Conservation (phyloP, 768 basidiomycete genomes). For the Mrakia gelida region DNA sequence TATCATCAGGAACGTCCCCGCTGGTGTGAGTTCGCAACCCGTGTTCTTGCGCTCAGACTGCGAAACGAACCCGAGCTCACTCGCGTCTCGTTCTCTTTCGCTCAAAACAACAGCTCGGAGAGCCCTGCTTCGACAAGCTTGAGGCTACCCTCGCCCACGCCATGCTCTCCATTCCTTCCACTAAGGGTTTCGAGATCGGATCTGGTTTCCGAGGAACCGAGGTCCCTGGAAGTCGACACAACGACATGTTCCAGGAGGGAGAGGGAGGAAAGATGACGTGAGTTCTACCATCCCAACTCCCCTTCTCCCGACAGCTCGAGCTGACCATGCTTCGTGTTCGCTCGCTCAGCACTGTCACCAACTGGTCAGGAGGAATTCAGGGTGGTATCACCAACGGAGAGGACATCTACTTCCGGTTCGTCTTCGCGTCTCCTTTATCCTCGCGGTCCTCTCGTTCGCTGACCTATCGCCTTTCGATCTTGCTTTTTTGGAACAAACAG, state of each 20-base stretch:
- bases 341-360: conserved; percentile 62
- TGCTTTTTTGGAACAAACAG: conserved; percentile 46
- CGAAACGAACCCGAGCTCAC: neutral
- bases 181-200: conserved; percentile 96
- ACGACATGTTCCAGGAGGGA: conserved; percentile 72
- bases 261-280: conserved; percentile 60
- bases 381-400: conserved; percentile 98
- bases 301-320: neutral
- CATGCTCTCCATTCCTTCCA: conserved; percentile 98
- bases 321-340: neutral
- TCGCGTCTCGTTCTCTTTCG: neutral
- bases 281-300: neutral
- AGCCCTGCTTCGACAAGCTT: conserved; percentile 98
- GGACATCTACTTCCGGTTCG: conserved; percentile 91
- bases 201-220: conserved; percentile 94
- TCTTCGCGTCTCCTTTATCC: conserved; percentile 5
- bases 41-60: neutral
- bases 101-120: conserved; percentile 62
- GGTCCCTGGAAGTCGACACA: conserved; percentile 87
- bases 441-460: neutral
- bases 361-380: conserved; percentile 96
- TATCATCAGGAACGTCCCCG: conserved; percentile 82
- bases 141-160: conserved; percentile 93
- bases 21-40: conserved; percentile 50
- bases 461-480: neutral